These are phyloP conservation scores for Epichloe baconii DNA, from an alignment of 2,329 filamentous ascomycete genomes.

Conservation along the genomic window DNA sequence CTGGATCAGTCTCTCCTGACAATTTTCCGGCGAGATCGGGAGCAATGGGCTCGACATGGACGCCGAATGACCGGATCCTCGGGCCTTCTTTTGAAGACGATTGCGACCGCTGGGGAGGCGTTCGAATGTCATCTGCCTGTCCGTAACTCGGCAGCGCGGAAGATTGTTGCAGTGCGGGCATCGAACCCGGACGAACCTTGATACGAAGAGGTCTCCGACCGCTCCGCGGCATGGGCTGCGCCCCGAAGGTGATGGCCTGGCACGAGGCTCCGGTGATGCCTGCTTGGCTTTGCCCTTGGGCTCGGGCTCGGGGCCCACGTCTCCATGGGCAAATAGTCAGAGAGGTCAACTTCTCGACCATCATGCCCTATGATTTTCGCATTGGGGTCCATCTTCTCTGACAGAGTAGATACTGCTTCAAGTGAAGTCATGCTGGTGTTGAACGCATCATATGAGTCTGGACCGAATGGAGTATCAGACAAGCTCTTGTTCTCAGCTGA, in stretches of 20 bases:
- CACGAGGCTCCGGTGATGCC: constrained; percentile 18
- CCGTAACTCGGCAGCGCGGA: constrained; percentile 15
- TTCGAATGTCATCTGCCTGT: constrained; percentile 20
- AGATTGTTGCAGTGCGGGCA: constrained; percentile 17
- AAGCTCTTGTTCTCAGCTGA: constrained; percentile 34
- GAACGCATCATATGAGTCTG: constrained; percentile 61
- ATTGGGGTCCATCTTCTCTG: constrained; percentile 36
- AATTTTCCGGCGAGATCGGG: constrained; percentile 38
- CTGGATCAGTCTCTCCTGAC: constrained; percentile 29
- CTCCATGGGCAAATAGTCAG: constrained; percentile 65
- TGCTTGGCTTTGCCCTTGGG: constrained; percentile 24
- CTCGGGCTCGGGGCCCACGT: constrained; percentile 66
- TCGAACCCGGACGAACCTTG: constrained; percentile 34
- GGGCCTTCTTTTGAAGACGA: constrained; percentile 51
- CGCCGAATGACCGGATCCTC: constrained; percentile 26
- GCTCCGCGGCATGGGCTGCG: constrained; percentile 37
- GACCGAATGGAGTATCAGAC: constrained; percentile 57
- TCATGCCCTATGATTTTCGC: constrained; percentile 66
- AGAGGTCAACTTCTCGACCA: constrained; percentile 66
- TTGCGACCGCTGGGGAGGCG: constrained; percentile 33
- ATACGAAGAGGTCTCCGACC: constrained; percentile 40
- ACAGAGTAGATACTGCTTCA: constrained; percentile 14
- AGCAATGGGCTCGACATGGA: constrained; percentile 35
- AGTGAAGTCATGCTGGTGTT: constrained; percentile 43
- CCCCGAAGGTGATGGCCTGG: constrained; percentile 35